phyloP scores from a whole-genome alignment of 192 early-diverging fungal genomes.

The Pecoramyces ruminantium region DNA sequence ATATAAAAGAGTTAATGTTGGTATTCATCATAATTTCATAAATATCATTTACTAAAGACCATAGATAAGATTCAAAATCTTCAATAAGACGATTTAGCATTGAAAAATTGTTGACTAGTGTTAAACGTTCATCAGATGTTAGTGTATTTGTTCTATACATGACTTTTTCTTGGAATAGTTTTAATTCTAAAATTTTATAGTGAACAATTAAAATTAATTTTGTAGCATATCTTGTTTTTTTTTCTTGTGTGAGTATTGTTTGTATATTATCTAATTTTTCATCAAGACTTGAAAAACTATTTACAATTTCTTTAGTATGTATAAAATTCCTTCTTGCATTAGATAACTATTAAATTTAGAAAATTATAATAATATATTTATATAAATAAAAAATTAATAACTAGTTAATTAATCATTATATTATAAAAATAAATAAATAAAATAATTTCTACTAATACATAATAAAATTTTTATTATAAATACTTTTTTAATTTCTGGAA shows the following conservation, averaged over 20 bases:
- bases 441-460: not conserved
- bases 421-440: too few species aligned
- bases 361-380: too few species aligned
- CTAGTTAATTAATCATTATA: too few species aligned
- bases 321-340: constrained; percentile 89
- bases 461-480: too few species aligned
- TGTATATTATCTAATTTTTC: constrained; percentile 56
- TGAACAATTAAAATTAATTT: constrained; percentile 73
- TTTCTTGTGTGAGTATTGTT: constrained; percentile 50
- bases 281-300: constrained; percentile 75
- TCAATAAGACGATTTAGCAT: constrained; percentile 57
- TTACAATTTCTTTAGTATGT: constrained; percentile 66
- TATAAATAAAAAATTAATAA: not conserved
- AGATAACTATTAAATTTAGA: constrained; percentile 68
- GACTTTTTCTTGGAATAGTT: constrained; percentile 75
- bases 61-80: constrained; percentile 77
- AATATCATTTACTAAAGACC: constrained; percentile 61
- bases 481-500: constrained; percentile 77
- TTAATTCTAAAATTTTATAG: constrained; percentile 69
- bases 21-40: constrained; percentile 59
- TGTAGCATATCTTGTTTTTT: constrained; percentile 40
- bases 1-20: constrained; percentile 58
- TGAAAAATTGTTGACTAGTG: constrained; percentile 72
- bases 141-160: constrained; percentile 50
- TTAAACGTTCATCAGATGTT: constrained; percentile 61